Evolutionary conservation across 805 yeast genomes (phyloP), one percentile per base, ranked within the genome.

Genomic region (Metschnikowia lunata): DNA sequence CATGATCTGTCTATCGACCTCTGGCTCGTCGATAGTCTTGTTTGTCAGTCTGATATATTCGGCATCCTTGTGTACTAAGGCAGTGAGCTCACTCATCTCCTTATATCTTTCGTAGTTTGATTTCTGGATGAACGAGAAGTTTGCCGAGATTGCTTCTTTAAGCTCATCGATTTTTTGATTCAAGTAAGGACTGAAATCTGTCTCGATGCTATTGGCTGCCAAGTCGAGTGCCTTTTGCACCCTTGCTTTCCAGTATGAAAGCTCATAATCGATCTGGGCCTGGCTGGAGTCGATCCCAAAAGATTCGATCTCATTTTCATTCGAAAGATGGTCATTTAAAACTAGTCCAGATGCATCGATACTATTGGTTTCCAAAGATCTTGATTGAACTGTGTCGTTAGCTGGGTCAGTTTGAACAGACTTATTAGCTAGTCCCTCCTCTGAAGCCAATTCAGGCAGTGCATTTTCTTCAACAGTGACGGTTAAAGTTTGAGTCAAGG

Each of bases 221-320:
- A 69, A 57, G 18, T 59, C 55, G 35, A 69, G 50, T 7, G 73
- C 62, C 36, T 60, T 64, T 42, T 61, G 53, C 18, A 71, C 64
- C 46, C 64, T 66, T 7, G 40, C 30, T 35, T 60, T 62, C 71
- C 74, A 71, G 39, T 54, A 51, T 4, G 36, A 29, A 34, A 71
- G 55, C 38, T 67, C 67, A n/a, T 53, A 53, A 35, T 67, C 60
- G n/a, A 70, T 54, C 36, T 55, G 51, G n/a, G 44, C 39, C 36
- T 45, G 40, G 15, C 47, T 36, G 3, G 45, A 41, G 34, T 39
- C 40, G n/a, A 40, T 30, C 30, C 43, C 47, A 26, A 31, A 43
- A 15, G 42, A 23, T 11, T 38, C 34, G n/a, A 43, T 27, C 18
- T 42, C 45, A 4, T 39, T 43, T 6, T 35, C 42, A 18, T 18